Evolutionary conservation across 2,329 filamentous ascomycete genomes (phyloP).

Genomic region (Aspergillus ustus): DNA sequence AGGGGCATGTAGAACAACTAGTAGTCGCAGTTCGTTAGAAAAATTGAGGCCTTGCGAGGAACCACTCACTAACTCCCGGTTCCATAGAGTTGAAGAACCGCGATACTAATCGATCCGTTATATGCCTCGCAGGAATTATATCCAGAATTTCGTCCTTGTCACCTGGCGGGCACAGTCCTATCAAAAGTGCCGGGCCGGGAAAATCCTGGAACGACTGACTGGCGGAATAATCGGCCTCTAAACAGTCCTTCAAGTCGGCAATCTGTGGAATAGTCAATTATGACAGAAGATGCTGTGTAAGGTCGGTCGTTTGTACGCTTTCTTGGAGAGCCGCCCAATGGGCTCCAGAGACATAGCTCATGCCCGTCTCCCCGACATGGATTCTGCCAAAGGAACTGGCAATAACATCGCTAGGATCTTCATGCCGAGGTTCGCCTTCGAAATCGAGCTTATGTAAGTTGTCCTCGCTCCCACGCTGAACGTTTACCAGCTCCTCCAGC

Average conservation of each 20-base stretch:
- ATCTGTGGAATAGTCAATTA: not conserved
- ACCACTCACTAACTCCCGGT: slow-evolving; percentile 1
- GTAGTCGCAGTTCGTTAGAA: not conserved
- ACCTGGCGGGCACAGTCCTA: not conserved
- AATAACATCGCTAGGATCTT: not conserved
- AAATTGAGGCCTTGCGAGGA: not conserved
- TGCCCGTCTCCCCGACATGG: not conserved
- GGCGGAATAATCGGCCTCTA: not conserved
- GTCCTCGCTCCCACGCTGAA: not conserved
- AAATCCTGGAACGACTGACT: not conserved
- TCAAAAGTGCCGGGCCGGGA: not conserved
- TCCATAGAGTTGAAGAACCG: slow-evolving; percentile 13
- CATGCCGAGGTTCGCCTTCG: not conserved
- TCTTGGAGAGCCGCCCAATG: slow-evolving; percentile 13
- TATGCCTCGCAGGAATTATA: not conserved
- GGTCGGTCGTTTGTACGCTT: slow-evolving; percentile 1
- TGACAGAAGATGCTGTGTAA: not conserved
- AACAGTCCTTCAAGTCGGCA: slow-evolving; percentile 4
- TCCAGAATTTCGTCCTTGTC: slow-evolving; percentile 5
- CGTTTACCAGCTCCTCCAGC: slow-evolving; percentile 10
- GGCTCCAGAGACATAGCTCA: slow-evolving; percentile 6
- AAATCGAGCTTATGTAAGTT: not conserved
- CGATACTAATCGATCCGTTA: slow-evolving; percentile 1
- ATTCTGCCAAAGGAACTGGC: not conserved
- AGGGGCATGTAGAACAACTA: slow-evolving; percentile 9